phyloP scores from a whole-genome alignment of 345 rosid species.

The Bruguiera sexangula region DNA sequence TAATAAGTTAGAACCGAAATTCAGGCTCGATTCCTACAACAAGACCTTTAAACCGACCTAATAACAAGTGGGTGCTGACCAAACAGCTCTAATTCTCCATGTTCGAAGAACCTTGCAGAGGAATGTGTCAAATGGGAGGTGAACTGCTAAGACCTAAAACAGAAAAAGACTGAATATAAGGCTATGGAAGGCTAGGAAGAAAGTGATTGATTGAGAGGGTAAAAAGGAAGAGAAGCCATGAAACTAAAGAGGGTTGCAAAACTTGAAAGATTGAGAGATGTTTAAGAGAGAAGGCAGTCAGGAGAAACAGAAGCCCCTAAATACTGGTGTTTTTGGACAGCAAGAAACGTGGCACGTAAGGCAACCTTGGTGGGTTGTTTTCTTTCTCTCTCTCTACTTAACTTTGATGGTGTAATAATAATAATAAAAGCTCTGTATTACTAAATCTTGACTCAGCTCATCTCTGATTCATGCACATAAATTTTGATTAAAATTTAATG shows the following conservation, averaged over 20 bases:
- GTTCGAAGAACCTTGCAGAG: slow-evolving; percentile 12
- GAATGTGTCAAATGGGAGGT: slow-evolving; percentile 3
- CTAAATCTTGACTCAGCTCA: slow-evolving; percentile 13
- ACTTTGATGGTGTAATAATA: not conserved
- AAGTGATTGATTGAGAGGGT: slow-evolving; percentile 25
- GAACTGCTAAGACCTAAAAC: slow-evolving; percentile 11
- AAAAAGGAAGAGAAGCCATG: slow-evolving; percentile 35
- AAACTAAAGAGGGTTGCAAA: slow-evolving; percentile 15
- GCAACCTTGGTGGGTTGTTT: slow-evolving; percentile 44
- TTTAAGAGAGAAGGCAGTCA: slow-evolving; percentile 14
- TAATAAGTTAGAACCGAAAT: not conserved
- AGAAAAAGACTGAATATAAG: slow-evolving; percentile 24
- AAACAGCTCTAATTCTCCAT: slow-evolving; percentile 11
- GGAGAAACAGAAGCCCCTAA: slow-evolving; percentile 30
- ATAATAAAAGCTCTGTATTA: not conserved
- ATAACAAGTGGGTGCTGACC: slow-evolving; percentile 8
- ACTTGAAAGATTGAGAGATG: slow-evolving; percentile 32
- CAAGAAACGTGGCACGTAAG: slow-evolving; percentile 61
- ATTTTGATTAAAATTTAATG: not conserved
- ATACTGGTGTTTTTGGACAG: slow-evolving; percentile 33
- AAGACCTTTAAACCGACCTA: not conserved
- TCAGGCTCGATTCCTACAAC: not conserved
- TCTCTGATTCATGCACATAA: slow-evolving; percentile 10
- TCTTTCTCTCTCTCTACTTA: not conserved
- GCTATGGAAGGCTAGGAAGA: slow-evolving; percentile 34